These are phyloP conservation scores for Xylaria longipes DNA, from an alignment of 495 filamentous ascomycete genomes.

Conservation along the genomic window DNA sequence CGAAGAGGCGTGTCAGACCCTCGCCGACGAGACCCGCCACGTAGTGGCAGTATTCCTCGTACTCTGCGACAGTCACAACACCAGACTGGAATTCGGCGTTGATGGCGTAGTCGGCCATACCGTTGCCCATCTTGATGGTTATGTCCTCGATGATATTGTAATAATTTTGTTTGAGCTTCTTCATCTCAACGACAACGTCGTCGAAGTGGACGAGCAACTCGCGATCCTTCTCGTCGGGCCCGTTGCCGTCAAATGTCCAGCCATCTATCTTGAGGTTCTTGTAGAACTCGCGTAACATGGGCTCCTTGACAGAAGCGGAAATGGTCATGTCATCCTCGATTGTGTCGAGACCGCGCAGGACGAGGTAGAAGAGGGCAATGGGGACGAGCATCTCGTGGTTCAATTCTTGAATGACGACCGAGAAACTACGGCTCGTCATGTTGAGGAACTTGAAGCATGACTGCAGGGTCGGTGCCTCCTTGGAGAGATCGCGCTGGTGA, in stretches of 20 bases:
- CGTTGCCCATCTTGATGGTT: constrained; percentile 92
- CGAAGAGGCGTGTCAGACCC: constrained; percentile 88
- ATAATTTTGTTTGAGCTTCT: constrained; percentile 86
- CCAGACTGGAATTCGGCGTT: constrained; percentile 83
- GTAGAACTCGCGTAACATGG: constrained; percentile 82
- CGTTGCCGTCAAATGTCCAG: constrained; percentile 87
- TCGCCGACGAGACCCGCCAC: constrained; percentile 97
- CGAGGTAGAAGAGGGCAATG: constrained; percentile 91
- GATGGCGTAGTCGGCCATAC: constrained; percentile 93
- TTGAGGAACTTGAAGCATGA: constrained; percentile 87
- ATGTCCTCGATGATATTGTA: constrained; percentile 91
- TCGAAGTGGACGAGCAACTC: constrained; percentile 92
- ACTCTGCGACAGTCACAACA: constrained; percentile 84
- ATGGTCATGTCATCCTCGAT: constrained; percentile 99
- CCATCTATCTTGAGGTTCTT: constrained; percentile 78
- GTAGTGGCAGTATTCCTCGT: constrained; percentile 96
- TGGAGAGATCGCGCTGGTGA: constrained; percentile 76
- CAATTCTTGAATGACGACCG: constrained; percentile 91
- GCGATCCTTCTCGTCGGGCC: constrained; percentile 92
- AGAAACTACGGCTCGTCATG: constrained; percentile 90
- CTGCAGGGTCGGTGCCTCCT: constrained; percentile 75
- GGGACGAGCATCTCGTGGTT: constrained; percentile 92
- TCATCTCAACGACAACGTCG: constrained; percentile 83
- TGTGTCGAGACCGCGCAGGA: constrained; percentile 89
- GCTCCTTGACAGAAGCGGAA: constrained; percentile 78